These are phyloP conservation scores for Porphyra umbilicalis DNA, from an alignment of 31 red algal species.

Conservation along the genomic window DNA sequence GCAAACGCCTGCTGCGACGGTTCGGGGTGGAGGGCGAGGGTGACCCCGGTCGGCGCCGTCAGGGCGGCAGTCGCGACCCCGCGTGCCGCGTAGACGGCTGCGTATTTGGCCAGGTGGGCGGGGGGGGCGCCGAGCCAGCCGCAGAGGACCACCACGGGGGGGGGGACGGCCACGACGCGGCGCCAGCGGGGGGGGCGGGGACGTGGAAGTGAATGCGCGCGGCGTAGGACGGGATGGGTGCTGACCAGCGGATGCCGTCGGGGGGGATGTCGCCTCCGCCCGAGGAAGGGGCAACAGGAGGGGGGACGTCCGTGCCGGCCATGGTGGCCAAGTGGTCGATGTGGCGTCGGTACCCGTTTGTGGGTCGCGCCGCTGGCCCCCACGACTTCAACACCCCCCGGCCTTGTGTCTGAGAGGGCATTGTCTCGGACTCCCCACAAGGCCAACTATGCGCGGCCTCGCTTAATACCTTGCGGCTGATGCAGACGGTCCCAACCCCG, in stretches of 20 bases:
- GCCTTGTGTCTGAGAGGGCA: too few relatives aligned
- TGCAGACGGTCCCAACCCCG: too few relatives aligned
- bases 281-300: too few relatives aligned
- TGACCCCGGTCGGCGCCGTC: not conserved
- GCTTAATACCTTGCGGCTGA: too few relatives aligned
- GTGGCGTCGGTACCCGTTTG: too few relatives aligned
- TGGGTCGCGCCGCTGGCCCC: too few relatives aligned
- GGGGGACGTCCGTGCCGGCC: too few relatives aligned
- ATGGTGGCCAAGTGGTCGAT: too few relatives aligned
- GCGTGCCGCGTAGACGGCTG: not conserved
- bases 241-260: not conserved
- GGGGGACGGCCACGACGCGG: not conserved
- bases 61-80: not conserved
- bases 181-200: not conserved
- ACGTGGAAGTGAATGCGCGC: not conserved
- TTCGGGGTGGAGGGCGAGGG: not conserved
- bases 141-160: not conserved
- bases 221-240: not conserved
- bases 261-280: too few relatives aligned
- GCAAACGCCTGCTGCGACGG: not conserved
- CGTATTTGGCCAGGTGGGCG: not conserved
- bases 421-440: too few relatives aligned
- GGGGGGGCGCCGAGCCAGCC: not conserved
- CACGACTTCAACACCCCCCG: too few relatives aligned
- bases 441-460: too few relatives aligned